Evolutionary conservation across 331 rosid genomes (phyloP), one percentile per base, ranked within the genome.

Genomic region (Acacia pycnantha): DNA sequence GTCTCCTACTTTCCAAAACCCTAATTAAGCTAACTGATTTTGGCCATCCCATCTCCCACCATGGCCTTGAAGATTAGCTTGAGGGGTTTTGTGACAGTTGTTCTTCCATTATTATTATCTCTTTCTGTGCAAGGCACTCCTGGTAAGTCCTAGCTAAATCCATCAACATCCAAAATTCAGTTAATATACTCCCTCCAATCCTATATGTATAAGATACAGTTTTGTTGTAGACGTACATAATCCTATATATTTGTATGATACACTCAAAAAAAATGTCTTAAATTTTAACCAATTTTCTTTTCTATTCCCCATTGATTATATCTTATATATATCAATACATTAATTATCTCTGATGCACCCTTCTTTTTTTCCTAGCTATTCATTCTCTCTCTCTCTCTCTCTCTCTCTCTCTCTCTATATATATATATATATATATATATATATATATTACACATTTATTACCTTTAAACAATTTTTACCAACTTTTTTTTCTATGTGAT

Each of bases 21-120:
- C 82, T 43, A 11, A 4, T 24, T 11, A 21, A 82, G 83, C 67
- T 74, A 24, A 67, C 4, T 44, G 35, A 18, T 41, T 67, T 85
- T 59, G 77, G 80, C 64, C 76, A 58, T 51, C 27, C 75, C 58
- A 15, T 8, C 24, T 77, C 33, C 21, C 40, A 35, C 51, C 54
- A 89, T 90, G 93, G 91, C 92, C 85, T 33, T 86, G 21, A 86
- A 83, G 67, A 76, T 77, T 78, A 74, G 87, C 86, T 85, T 84
- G 50, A 76, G 16, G 66, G 76, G 76, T 80, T 82, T 92, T 29
- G 77, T 79, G 22, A 48, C 86, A 53, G 24, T 84, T 27, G 80
- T 69, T 65, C 62, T 92, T 75, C 80, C 86, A 15, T 73, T 88
- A 76, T 33, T 22, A 10, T 59, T 24, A 65, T 82, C 85, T 46